Conservation (phyloP, 371 early-diverging fungal genomes). For the Saksenaea vasiformis region DNA sequence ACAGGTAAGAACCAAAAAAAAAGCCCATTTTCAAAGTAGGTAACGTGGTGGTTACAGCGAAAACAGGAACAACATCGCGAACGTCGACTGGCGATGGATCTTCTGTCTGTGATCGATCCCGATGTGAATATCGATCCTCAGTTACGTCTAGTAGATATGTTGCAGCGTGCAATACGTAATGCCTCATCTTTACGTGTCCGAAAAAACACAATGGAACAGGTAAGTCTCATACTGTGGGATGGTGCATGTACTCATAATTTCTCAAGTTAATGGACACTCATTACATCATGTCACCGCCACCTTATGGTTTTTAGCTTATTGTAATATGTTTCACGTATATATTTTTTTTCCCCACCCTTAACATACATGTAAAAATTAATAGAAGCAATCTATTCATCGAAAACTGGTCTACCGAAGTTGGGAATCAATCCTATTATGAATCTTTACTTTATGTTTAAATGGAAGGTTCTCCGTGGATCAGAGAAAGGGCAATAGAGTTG, state of each 20-base stretch:
- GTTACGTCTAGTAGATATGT: conserved; percentile 8
- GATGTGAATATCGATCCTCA: not conserved
- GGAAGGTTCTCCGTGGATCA: no score
- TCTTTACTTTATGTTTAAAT: no score
- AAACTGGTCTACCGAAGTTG: no score
- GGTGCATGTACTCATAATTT: not conserved
- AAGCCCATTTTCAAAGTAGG: not conserved
- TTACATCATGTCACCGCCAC: not conserved
- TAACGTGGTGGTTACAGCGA: not conserved
- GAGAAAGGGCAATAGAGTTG: no score
- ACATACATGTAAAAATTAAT: no score
- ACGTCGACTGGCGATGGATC: conserved; percentile 8
- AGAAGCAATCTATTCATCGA: no score
- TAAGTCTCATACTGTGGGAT: not conserved
- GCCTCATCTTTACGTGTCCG: not conserved
- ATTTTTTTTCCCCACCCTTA: no score
- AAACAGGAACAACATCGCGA: conserved; percentile 10
- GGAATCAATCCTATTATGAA: no score
- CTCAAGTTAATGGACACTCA: not conserved
- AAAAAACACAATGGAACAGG: not conserved
- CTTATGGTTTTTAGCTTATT: no score
- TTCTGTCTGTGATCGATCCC: conserved; percentile 9
- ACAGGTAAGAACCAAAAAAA: not conserved
- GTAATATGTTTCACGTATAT: no score
- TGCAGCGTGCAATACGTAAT: conserved; percentile 8